phyloP scores from a whole-genome alignment of 495 filamentous ascomycete species.

The Penicillium diatomitis region DNA sequence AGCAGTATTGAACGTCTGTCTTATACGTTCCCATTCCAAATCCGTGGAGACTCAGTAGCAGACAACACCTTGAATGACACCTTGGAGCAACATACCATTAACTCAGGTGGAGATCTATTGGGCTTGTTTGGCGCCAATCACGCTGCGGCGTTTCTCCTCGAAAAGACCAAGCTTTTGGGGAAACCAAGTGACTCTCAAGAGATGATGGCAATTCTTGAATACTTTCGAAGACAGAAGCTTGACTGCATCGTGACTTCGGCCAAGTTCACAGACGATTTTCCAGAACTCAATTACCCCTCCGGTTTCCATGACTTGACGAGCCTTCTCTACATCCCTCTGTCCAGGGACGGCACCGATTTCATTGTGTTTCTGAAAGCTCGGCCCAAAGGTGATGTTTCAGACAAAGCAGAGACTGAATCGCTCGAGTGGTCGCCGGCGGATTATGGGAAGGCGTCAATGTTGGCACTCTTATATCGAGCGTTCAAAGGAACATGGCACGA shows the following conservation, averaged over 20 bases:
- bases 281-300: constrained; percentile 65
- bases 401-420: not conserved
- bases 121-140: constrained; percentile 51
- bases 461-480: constrained; percentile 79
- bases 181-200: constrained; percentile 67
- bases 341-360: constrained; percentile 64
- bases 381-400: not conserved
- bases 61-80: too few species aligned
- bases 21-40: constrained; percentile 66
- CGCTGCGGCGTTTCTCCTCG: constrained; percentile 70
- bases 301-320: constrained; percentile 70
- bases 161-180: constrained; percentile 75
- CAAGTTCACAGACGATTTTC: constrained; percentile 66
- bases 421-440: constrained; percentile 35
- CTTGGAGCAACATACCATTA: too few species aligned
- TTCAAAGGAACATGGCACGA: constrained; percentile 86
- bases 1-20: constrained; percentile 79
- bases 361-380: constrained; percentile 67
- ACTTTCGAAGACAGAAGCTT: constrained; percentile 60
- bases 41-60: not conserved
- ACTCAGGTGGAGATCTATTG: constrained; percentile 12
- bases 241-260: constrained; percentile 65
- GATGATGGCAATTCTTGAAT: constrained; percentile 70
- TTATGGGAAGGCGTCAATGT: constrained; percentile 72
- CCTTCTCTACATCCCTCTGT: constrained; percentile 69